Evolutionary conservation across 768 basidiomycete species (phyloP).

Genomic region (Lentinus brumalis): DNA sequence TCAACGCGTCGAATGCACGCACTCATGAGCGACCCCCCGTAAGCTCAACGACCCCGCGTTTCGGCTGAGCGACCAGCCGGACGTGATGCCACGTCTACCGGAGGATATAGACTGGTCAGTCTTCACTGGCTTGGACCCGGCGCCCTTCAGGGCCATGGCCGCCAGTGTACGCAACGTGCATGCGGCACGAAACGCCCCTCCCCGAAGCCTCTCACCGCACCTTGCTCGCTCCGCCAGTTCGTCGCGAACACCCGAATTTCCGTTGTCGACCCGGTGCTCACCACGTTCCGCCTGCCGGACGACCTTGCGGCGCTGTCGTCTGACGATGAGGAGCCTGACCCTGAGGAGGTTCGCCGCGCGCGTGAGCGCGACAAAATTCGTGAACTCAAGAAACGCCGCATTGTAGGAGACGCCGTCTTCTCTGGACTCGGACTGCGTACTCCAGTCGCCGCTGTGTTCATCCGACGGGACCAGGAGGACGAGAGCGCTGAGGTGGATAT

Average conservation of each 20-base stretch:
- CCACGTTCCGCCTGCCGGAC: constrained; percentile 30
- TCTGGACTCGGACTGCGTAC: constrained; percentile 24
- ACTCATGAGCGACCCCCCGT: not conserved
- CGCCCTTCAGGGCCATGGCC: constrained; percentile 52
- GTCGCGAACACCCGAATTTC: constrained; percentile 53
- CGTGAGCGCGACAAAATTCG: constrained; percentile 54
- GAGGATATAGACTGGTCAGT: constrained; percentile 62
- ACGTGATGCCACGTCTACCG: constrained; percentile 47
- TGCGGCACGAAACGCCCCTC: constrained; percentile 41
- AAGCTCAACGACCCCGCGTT: constrained; percentile 37
- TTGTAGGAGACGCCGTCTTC: constrained; percentile 29
- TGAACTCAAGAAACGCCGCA: constrained; percentile 57
- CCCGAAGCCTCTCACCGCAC: constrained; percentile 38
- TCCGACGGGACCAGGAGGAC: constrained; percentile 59
- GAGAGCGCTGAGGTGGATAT: constrained; percentile 66
- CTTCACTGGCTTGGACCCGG: constrained; percentile 61
- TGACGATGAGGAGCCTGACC: constrained; percentile 34
- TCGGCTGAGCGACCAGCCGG: constrained; percentile 46
- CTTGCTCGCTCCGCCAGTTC: constrained; percentile 56
- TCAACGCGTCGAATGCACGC: not conserved
- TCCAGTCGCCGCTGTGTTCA: constrained; percentile 45
- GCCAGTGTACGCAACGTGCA: constrained; percentile 38
- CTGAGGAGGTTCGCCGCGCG: constrained; percentile 43
- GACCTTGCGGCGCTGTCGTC: constrained; percentile 28
- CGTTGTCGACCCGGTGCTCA: constrained; percentile 50